Evolutionary conservation across 495 filamentous ascomycete genomes (phyloP).

Genomic region (Penicillium turbatum): DNA sequence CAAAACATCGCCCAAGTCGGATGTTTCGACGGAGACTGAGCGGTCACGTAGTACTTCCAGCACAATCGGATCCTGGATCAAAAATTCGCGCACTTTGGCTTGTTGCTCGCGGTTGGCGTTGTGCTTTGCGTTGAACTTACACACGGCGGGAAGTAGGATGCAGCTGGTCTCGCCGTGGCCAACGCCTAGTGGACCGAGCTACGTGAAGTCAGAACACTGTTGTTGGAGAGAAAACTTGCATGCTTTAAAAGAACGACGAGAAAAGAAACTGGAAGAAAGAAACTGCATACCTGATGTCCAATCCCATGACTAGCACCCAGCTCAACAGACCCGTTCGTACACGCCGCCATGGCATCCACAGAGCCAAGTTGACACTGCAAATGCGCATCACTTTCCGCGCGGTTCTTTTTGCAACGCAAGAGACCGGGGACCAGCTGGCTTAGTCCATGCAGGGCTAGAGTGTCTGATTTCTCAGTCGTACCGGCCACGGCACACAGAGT

Average conservation of each 20-base stretch:
- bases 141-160: constrained; percentile 57
- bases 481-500: constrained; percentile 45
- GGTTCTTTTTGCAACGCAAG: constrained; percentile 44
- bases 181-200: constrained; percentile 59
- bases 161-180: constrained; percentile 65
- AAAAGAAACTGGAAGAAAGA: neutral
- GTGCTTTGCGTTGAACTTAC: constrained; percentile 53
- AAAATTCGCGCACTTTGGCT: constrained; percentile 39
- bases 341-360: constrained; percentile 52
- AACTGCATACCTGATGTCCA: constrained; percentile 51
- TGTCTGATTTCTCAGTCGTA: constrained; percentile 38
- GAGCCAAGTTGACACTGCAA: constrained; percentile 52
- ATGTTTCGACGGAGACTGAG: constrained; percentile 29
- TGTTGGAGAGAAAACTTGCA: too few relatives aligned
- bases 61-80: constrained; percentile 46
- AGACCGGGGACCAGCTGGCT: constrained; percentile 48
- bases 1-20: constrained; percentile 52
- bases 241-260: neutral
- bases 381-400: constrained; percentile 43
- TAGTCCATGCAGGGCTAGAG: constrained; percentile 41
- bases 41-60: constrained; percentile 35
- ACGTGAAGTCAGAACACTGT: neutral
- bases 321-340: constrained; percentile 40
- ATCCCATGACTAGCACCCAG: constrained; percentile 62
- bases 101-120: constrained; percentile 48